Percentiles rank a stretch among this genome's conserved stretches.
Conservation (phyloP, 208 protist genomes). For the Wallacemonas sp. region DNA sequence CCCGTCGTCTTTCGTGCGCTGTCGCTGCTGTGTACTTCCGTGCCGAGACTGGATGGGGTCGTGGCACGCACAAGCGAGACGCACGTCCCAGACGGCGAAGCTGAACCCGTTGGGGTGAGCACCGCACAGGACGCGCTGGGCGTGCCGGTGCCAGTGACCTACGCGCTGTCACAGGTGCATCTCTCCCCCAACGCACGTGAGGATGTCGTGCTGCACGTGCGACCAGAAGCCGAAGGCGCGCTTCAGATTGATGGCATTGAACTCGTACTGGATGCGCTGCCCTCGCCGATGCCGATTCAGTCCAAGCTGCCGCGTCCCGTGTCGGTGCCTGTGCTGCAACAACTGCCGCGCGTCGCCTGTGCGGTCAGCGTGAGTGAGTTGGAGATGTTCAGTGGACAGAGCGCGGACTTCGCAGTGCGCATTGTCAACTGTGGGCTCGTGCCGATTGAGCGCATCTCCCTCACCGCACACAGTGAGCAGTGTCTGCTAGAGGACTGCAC, state of each 20-base stretch:
- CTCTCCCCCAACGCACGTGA: conserved; percentile 48
- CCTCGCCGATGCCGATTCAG: conserved; percentile 30
- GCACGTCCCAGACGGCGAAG: too few relatives aligned
- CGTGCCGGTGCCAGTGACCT: conserved; percentile 50
- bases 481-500: conserved; percentile 84
- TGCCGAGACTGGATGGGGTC: not conserved
- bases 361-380: conserved; percentile 67
- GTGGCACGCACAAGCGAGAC: too few relatives aligned
- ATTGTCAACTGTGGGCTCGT: conserved; percentile 76
- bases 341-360: conserved; percentile 78
- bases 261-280: conserved; percentile 34
- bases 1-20: conserved; percentile 48
- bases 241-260: conserved; percentile 69
- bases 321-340: conserved; percentile 69
- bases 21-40: conserved; percentile 50
- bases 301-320: conserved; percentile 27
- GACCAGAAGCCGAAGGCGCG: conserved; percentile 60
- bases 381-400: conserved; percentile 82
- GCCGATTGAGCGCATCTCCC: conserved; percentile 53
- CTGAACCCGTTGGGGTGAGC: not conserved
- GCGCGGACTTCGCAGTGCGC: conserved; percentile 60
- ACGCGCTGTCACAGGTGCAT: conserved; percentile 53
- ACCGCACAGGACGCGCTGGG: not conserved
- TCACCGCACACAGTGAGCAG: conserved; percentile 79
- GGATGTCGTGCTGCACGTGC: conserved; percentile 63